Evolutionary conservation across 768 basidiomycete species (phyloP), one percentile per base, ranked within the genome.

Genomic region (Leucogyrophana mollusca): DNA sequence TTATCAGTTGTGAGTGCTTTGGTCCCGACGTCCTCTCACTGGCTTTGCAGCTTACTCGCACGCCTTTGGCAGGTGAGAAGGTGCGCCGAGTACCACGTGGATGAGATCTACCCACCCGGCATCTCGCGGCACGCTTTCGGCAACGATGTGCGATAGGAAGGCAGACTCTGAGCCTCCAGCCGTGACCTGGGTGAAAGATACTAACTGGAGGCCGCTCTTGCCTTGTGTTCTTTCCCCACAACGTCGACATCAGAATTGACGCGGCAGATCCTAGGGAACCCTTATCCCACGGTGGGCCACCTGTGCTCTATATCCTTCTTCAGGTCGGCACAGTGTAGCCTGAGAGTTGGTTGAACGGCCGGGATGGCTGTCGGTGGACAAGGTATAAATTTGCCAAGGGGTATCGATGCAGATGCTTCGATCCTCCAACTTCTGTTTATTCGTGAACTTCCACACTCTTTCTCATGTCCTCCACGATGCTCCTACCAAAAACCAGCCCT

Each of bases 181-280:
- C 40, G 40, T 13, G 30, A 13, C 13, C 16, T 40, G 53, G 53
- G 14, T 45, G 43, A 48, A 35, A 50, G 37, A 52, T 49, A 49
- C 43, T 10, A 30, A 17, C 35, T 11, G 23, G 47, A 21, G 24
- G 42, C 45, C 50, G 43, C 25, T 14, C 41, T 30, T 22, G 40
- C 10, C 16, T 41, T 9, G 27, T 8, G 27, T 24, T 21, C 22
- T 14, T 43, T 33, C 40, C 40, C 42, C 42, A 33, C 42, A 43
- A 18, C 16, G 20, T 4, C n/a, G 7, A 23, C n/a, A 24, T 41
- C 40, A 41, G 22, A 25, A 41, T 21, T 21, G 9, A 41, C 20
- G 4, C 23, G 21, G 17, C 22, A 11, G 5, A 16, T 30, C 23
- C 25, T 42, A 25, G 27, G 11, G 25, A 25, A 20, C 17, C 14